A percentile compares a stretch with the other conserved stretches of the same genome.
phyloP scores from a whole-genome alignment of 768 basidiomycete species.

The Xanthoconium stramineum region DNA sequence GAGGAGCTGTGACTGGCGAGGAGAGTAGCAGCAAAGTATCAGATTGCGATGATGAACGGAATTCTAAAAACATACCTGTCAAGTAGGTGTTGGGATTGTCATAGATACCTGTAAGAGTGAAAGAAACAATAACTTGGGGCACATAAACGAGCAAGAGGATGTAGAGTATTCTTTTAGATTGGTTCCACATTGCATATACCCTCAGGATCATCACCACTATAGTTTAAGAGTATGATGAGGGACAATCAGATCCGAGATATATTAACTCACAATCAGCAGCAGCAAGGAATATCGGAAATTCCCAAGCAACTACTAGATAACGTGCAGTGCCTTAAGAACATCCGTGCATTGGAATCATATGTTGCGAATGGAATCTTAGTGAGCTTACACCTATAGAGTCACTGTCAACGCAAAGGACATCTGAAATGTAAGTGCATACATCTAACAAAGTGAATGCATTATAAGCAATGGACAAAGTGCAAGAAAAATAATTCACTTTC shows the following conservation, averaged over 20 bases:
- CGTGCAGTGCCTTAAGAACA: slow-evolving; percentile 3
- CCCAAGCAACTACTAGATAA: neutral
- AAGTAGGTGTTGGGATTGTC: slow-evolving; percentile 1
- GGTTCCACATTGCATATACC: slow-evolving; percentile 13
- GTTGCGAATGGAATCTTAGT: too few species aligned
- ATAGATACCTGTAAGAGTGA: slow-evolving; percentile 1
- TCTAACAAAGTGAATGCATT: neutral
- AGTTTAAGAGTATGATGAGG: neutral
- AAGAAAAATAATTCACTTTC: neutral
- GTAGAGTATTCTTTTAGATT: slow-evolving; percentile 5
- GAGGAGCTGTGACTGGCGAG: neutral
- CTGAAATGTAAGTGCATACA: neutral
- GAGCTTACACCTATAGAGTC: slow-evolving; percentile 8
- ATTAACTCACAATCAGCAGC: slow-evolving; percentile 10
- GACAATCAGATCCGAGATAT: too few species aligned
- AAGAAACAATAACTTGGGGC: neutral
- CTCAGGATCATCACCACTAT: slow-evolving; percentile 16
- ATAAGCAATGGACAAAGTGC: neutral
- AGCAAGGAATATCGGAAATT: slow-evolving; percentile 3
- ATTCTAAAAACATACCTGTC: neutral
- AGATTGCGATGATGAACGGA: neutral
- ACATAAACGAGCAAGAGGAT: slow-evolving; percentile 2
- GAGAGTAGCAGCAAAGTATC: neutral
- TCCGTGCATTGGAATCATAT: neutral
- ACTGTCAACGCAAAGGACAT: neutral